Percentiles rank a stretch among this genome's conserved stretches.
Conservation (phyloP, 768 basidiomycete genomes). For the Candolleomyces aberdarensis region DNA sequence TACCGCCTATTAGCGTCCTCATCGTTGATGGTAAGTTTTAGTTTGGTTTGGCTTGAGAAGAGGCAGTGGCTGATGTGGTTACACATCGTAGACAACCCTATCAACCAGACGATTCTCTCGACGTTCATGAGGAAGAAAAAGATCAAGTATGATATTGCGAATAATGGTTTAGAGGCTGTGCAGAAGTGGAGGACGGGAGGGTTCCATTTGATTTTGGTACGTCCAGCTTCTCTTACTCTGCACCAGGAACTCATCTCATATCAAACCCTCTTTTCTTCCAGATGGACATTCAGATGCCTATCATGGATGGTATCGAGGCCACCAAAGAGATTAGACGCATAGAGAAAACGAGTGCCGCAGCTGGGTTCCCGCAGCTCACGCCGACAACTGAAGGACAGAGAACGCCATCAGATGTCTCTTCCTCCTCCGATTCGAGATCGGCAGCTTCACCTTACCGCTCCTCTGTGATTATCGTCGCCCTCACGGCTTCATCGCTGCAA, state of each 20-base stretch:
- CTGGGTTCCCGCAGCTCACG: slow-evolving; percentile 67
- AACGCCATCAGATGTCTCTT: slow-evolving; percentile 50
- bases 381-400: slow-evolving; percentile 51
- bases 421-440: slow-evolving; percentile 39
- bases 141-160: slow-evolving; percentile 92
- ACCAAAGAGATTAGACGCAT: slow-evolving; percentile 92
- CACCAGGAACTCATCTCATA: slow-evolving; percentile 7
- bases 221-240: slow-evolving; percentile 24
- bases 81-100: slow-evolving; percentile 78
- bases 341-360: slow-evolving; percentile 64
- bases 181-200: slow-evolving; percentile 90
- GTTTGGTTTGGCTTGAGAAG: slow-evolving; percentile 1
- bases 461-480: slow-evolving; percentile 98
- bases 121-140: slow-evolving; percentile 96
- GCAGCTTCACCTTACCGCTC: slow-evolving; percentile 73
- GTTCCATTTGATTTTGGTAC: slow-evolving; percentile 93
- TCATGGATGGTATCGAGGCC: slow-evolving; percentile 97
- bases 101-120: slow-evolving; percentile 96
- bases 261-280: slow-evolving; percentile 29
- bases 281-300: slow-evolving; percentile 99
- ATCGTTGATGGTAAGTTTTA: slow-evolving; percentile 87
- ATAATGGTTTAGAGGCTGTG: slow-evolving; percentile 93
- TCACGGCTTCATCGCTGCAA: slow-evolving; percentile 94
- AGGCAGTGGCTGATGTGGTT: slow-evolving; percentile 10
- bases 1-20: slow-evolving; percentile 95